Evolutionary conservation across 176 grass and related monocot genomes (phyloP), one percentile per base, ranked within the genome.

Genomic region (Carex cristatella): DNA sequence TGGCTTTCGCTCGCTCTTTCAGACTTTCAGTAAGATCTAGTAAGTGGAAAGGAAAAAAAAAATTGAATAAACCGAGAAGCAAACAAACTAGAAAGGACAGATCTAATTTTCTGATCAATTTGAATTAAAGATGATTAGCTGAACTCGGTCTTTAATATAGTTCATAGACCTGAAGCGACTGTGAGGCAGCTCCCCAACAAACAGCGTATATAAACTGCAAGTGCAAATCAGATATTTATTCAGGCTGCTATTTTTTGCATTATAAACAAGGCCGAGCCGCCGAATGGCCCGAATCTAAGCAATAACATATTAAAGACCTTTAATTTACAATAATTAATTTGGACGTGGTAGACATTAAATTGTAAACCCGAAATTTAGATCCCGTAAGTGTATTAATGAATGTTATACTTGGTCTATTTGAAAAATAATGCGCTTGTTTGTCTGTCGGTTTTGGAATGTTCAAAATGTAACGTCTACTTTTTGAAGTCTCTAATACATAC

Each of bases 381-480:
- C 27, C 0, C 1, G 13, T 10, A 1, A 64, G 81, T 83, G 81
- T 14, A 32, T 32, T 23, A 66, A 3, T 83, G 33, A 54, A 49
- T 53, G 4, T 8, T 67, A 37, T 13, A 4, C 35, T 3, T 14
- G 9, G 61, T 68, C n/a, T 55, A 31, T 16, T 30, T 10, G 2
- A 72, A 30, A 46, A 68, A 55, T 69, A 65, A 69, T 15, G 30
- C 33, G 23, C 3, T 55, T 53, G 79, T 69, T 67, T 6, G 30
- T 10, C 69, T 69, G 81, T 83, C 81, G 81, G 81, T 27, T 37
- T 69, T 83, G 64, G 40, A 68, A 66, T 55, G 42, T 83, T 83
- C 81, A 69, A 83, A 83, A 56, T 83, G 63, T 83, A 83, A 83
- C 81, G 81, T 83, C 81, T 69, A 65, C 81, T 69, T 83, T 69